Percentiles rank a stretch among this genome's conserved stretches.
Conservation (phyloP, 768 basidiomycete species). For the Hygrophoropsis aurantiaca region DNA sequence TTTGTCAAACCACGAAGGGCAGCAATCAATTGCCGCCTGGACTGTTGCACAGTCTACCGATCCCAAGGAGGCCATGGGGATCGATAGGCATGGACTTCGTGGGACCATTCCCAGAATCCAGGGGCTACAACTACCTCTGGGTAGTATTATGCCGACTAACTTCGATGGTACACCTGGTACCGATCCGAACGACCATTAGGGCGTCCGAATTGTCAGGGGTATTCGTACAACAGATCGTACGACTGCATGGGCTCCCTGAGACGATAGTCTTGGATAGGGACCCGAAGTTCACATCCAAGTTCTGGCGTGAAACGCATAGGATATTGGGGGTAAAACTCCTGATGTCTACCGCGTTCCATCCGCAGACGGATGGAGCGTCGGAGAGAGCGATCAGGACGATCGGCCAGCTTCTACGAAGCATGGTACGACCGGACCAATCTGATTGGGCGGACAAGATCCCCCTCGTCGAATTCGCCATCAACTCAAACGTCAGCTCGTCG, state of each 20-base stretch:
- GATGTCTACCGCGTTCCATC: too few relatives aligned
- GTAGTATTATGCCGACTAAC: slow-evolving; percentile 26
- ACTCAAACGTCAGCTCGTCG: slow-evolving; percentile 23
- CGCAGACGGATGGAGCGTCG: slow-evolving; percentile 32
- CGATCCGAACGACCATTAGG: slow-evolving; percentile 19
- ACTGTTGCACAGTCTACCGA: slow-evolving; percentile 15
- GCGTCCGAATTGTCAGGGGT: slow-evolving; percentile 31
- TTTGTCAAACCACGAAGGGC: slow-evolving; percentile 23
- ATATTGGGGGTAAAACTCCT: too few relatives aligned
- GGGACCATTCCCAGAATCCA: too few relatives aligned
- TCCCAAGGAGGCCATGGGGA: slow-evolving; percentile 22
- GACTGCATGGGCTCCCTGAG: slow-evolving; percentile 32
- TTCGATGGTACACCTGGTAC: slow-evolving; percentile 34
- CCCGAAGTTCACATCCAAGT: too few relatives aligned
- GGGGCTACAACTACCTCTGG: slow-evolving; percentile 23
- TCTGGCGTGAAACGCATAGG: too few relatives aligned
- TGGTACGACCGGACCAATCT: slow-evolving; percentile 1
- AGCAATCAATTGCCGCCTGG: slow-evolving; percentile 6
- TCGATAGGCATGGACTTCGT: slow-evolving; percentile 28
- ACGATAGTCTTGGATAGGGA: too few relatives aligned
- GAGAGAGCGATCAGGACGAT: slow-evolving; percentile 18
- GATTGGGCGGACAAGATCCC: slow-evolving; percentile 12
- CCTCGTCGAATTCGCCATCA: slow-evolving; percentile 22
- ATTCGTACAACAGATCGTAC: slow-evolving; percentile 25
- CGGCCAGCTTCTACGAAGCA: slow-evolving; percentile 7